Percentiles rank a stretch among this genome's conserved stretches.
These are phyloP conservation scores for Haemoproteus tartakovskyi DNA, from an alignment of 169 alveolate species.

Conservation along the genomic window DNA sequence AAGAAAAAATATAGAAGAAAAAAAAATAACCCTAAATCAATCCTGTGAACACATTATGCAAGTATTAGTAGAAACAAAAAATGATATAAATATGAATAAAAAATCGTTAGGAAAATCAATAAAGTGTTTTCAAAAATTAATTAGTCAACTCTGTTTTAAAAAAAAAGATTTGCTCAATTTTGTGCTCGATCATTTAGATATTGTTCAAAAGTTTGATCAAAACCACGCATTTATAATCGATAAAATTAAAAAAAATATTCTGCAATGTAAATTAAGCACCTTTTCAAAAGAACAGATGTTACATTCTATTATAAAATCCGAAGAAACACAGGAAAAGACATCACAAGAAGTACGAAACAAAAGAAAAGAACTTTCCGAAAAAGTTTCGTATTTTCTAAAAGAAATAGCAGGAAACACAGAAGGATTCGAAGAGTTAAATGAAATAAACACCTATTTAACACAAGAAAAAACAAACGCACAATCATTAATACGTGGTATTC, in stretches of 20 bases:
- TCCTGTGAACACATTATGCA: neutral
- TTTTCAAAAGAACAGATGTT: too few species aligned
- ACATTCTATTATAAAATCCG: too few species aligned
- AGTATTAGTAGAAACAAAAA: slow-evolving; percentile 14
- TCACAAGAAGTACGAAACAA: too few species aligned
- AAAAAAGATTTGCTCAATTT: slow-evolving; percentile 9
- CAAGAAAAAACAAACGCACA: neutral
- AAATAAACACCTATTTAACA: neutral
- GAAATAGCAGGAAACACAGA: neutral
- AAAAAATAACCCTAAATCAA: neutral
- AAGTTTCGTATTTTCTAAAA: neutral
- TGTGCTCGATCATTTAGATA: slow-evolving; percentile 9
- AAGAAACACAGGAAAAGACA: too few species aligned
- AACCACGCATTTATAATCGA: neutral
- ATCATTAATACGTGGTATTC: slow-evolving; percentile 1
- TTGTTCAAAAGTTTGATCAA: slow-evolving; percentile 5
- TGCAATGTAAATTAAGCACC: slow-evolving; percentile 1
- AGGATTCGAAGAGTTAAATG: neutral
- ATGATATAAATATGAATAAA: neutral
- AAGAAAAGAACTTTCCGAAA: neutral
- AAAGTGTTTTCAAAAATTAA: neutral
- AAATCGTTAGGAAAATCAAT: neutral
- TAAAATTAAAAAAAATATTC: slow-evolving; percentile 3
- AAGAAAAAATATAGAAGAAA: neutral
- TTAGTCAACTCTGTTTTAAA: neutral